Conservation (phyloP, 352 stramenopile species). For the Globisporangium rhizosaccharum region DNA sequence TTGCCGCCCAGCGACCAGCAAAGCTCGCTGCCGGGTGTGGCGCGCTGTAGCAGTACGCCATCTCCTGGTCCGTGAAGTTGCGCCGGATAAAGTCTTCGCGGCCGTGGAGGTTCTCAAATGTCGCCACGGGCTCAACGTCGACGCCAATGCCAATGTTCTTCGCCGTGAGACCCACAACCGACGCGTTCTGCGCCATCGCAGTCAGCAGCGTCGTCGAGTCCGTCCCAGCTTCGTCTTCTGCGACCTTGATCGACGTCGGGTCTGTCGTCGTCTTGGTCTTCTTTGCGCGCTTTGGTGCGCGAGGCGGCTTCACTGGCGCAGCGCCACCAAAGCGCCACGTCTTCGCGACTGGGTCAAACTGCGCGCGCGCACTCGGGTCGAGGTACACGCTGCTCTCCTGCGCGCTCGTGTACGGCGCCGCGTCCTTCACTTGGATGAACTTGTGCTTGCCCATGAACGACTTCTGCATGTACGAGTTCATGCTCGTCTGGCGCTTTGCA, state of each 20-base stretch:
- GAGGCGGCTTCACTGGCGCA: constrained; percentile 33
- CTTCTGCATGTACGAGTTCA: constrained; percentile 77
- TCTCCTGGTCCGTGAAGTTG: constrained; percentile 88
- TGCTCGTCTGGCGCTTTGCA: constrained; percentile 47
- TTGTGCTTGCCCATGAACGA: constrained; percentile 69
- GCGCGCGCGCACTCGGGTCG: constrained; percentile 69
- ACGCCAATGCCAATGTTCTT: constrained; percentile 68
- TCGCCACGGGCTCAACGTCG: constrained; percentile 80
- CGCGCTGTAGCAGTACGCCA: constrained; percentile 77
- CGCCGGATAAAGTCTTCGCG: constrained; percentile 81
- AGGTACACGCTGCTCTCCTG: constrained; percentile 86
- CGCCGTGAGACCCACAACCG: constrained; percentile 32
- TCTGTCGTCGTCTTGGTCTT: neutral
- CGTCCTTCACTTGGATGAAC: constrained; percentile 79
- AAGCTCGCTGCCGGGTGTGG: constrained; percentile 83
- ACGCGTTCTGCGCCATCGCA: constrained; percentile 50
- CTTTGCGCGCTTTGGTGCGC: constrained; percentile 27
- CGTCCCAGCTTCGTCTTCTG: constrained; percentile 6
- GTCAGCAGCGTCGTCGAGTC: constrained; percentile 44
- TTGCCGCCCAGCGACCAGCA: constrained; percentile 83
- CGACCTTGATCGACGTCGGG: neutral
- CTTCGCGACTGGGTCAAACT: constrained; percentile 56
- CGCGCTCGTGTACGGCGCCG: constrained; percentile 70
- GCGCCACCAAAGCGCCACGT: constrained; percentile 67
- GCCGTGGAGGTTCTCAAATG: constrained; percentile 70